These are phyloP conservation scores for Betula pendula DNA, from an alignment of 306 rosid species.

Conservation along the genomic window DNA sequence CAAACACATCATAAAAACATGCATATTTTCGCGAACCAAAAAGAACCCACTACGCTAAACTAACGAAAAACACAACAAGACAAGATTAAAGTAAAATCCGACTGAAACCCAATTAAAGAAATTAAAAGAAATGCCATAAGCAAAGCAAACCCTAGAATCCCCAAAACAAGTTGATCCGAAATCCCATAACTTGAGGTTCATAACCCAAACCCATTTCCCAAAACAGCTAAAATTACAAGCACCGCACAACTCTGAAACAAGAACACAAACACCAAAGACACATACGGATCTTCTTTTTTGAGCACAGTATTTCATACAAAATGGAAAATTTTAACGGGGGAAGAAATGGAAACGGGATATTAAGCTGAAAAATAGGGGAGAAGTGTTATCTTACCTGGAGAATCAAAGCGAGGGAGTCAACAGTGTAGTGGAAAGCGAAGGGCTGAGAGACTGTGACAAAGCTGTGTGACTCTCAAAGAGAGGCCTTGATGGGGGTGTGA, in stretches of 20 bases:
- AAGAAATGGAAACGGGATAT: not conserved
- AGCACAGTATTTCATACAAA: slow-evolving; percentile 8
- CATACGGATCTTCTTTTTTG: not conserved
- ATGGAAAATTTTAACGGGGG: slow-evolving; percentile 14
- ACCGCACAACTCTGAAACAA: slow-evolving; percentile 1
- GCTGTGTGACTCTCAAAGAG: slow-evolving; percentile 6
- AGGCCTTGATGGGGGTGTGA: too few species aligned
- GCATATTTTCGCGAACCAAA: slow-evolving; percentile 1
- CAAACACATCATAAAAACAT: slow-evolving; percentile 26
- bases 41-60: not conserved
- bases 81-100: not conserved
- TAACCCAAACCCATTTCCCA: slow-evolving; percentile 30
- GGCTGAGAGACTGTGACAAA: slow-evolving; percentile 17
- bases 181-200: slow-evolving; percentile 10
- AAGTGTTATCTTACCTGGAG: slow-evolving; percentile 29
- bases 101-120: not conserved
- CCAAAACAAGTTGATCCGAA: slow-evolving; percentile 22
- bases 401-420: slow-evolving; percentile 10
- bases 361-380: not conserved
- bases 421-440: not conserved
- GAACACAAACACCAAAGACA: slow-evolving; percentile 20
- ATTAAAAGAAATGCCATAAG: slow-evolving; percentile 10
- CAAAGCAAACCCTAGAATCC: slow-evolving; percentile 38
- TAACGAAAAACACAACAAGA: not conserved
- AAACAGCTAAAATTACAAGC: slow-evolving; percentile 20